Evolutionary conservation across 2,329 filamentous ascomycete genomes (phyloP).

Genomic region (Penicillium polonicum): DNA sequence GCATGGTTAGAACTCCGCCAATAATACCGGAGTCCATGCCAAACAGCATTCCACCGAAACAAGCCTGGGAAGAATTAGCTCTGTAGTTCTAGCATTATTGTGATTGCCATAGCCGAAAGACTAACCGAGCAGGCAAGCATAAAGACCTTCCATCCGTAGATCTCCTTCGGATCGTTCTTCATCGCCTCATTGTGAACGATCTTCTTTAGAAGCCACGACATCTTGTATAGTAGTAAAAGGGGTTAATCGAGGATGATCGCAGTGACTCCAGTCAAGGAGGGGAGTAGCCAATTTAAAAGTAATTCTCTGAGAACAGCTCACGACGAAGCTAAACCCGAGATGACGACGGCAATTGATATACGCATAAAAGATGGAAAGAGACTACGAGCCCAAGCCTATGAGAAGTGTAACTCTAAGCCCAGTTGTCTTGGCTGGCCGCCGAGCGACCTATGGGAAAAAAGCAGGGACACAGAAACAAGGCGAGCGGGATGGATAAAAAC

Average conservation of each 20-base stretch:
- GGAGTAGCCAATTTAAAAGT: slow-evolving; percentile 2
- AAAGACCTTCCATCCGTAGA: slow-evolving; percentile 70
- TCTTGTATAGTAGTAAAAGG: slow-evolving; percentile 24
- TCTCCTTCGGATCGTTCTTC: slow-evolving; percentile 63
- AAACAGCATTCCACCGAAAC: slow-evolving; percentile 69
- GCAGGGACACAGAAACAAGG: slow-evolving; percentile 8
- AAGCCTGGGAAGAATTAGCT: slow-evolving; percentile 43
- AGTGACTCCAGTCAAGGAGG: slow-evolving; percentile 13
- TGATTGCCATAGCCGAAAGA: neutral
- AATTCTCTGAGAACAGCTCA: neutral
- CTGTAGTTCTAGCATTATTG: neutral
- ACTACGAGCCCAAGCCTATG: neutral
- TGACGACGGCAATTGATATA: slow-evolving; percentile 13
- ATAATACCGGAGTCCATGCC: slow-evolving; percentile 68
- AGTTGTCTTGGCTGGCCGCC: slow-evolving; percentile 7
- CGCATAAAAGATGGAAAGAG: neutral
- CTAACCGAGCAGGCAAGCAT: slow-evolving; percentile 59
- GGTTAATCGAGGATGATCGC: slow-evolving; percentile 18
- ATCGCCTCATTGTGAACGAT: slow-evolving; percentile 71
- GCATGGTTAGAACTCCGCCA: slow-evolving; percentile 64
- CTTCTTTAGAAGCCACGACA: slow-evolving; percentile 51
- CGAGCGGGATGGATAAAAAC: slow-evolving; percentile 12
- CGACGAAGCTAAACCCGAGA: neutral
- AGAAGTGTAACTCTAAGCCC: slow-evolving; percentile 8
- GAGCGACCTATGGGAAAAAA: slow-evolving; percentile 8